These are phyloP conservation scores for Tetracladium marchalianum DNA, from an alignment of 495 filamentous ascomycete species.

Conservation along the genomic window DNA sequence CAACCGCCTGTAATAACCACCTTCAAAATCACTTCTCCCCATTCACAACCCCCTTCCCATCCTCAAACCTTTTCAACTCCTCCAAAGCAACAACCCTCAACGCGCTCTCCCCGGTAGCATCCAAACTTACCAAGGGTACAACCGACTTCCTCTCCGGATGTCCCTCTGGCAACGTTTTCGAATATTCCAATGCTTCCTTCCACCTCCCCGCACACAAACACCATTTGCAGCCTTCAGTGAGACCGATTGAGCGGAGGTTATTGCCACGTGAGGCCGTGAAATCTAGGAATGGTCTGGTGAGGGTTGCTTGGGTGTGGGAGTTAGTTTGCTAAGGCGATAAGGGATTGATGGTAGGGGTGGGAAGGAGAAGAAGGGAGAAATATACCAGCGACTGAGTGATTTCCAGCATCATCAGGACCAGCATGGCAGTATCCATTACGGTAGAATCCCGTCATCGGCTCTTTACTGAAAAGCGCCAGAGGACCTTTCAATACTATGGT, in stretches of 20 bases:
- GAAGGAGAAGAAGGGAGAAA: neutral
- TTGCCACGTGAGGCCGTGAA: conserved; percentile 47
- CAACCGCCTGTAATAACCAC: conserved; percentile 1
- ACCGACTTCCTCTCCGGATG: conserved; percentile 25
- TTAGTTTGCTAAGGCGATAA: neutral
- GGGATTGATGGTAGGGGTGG: neutral
- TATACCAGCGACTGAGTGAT: conserved; percentile 37
- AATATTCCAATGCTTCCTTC: conserved; percentile 39
- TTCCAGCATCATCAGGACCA: conserved; percentile 31
- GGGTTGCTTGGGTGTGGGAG: conserved; percentile 16
- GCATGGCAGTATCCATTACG: conserved; percentile 51
- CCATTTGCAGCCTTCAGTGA: conserved; percentile 49
- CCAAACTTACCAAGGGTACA: conserved; percentile 31
- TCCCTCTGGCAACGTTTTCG: conserved; percentile 18
- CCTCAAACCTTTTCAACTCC: conserved; percentile 35
- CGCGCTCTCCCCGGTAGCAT: conserved; percentile 39
- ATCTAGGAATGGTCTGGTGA: conserved; percentile 51
- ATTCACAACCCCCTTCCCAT: conserved; percentile 21
- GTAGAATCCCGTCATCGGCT: conserved; percentile 49
- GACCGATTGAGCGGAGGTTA: conserved; percentile 40
- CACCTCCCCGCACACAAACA: conserved; percentile 45
- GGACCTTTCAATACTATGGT: conserved; percentile 45
- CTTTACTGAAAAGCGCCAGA: conserved; percentile 42
- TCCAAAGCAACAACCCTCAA: conserved; percentile 31
- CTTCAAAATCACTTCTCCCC: neutral